Conservation (phyloP, 2,329 filamentous ascomycete species). For the Trichoderma harzianum region DNA sequence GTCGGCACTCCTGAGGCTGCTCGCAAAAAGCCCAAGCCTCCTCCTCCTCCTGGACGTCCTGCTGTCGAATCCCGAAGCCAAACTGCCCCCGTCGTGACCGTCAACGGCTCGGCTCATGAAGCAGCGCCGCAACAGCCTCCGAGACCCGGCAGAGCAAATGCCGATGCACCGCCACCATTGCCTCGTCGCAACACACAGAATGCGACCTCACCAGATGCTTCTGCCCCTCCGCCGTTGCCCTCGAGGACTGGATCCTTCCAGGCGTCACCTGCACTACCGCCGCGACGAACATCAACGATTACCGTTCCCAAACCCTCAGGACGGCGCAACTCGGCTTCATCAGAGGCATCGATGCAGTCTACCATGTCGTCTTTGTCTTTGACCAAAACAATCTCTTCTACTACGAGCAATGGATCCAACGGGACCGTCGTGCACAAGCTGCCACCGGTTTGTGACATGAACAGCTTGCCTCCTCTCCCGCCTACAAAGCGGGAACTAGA, state of each 20-base stretch:
- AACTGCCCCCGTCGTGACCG: constrained; percentile 32
- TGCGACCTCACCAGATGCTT: constrained; percentile 3
- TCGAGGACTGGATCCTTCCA: constrained; percentile 29
- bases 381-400: constrained; percentile 43
- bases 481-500: constrained; percentile 54
- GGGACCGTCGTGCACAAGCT: constrained; percentile 46
- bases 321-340: constrained; percentile 56
- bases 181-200: constrained; percentile 31
- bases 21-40: constrained; percentile 36
- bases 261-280: constrained; percentile 47
- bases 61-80: constrained; percentile 35
- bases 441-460: constrained; percentile 53
- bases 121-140: constrained; percentile 39
- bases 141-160: constrained; percentile 30
- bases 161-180: constrained; percentile 34
- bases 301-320: constrained; percentile 33
- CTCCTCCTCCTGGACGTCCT: constrained; percentile 37
- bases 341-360: constrained; percentile 54
- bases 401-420: constrained; percentile 46
- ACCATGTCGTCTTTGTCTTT: constrained; percentile 52
- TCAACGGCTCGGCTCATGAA: constrained; percentile 25
- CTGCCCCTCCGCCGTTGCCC: constrained; percentile 34
- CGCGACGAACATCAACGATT: constrained; percentile 47
- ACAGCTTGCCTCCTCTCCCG: constrained; percentile 56
- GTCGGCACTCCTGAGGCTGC: constrained; percentile 35